Evolutionary conservation across 2,329 filamentous ascomycete species (phyloP), one percentile per base, ranked within the genome.

Genomic region (Chrysoporthe cubensis): DNA sequence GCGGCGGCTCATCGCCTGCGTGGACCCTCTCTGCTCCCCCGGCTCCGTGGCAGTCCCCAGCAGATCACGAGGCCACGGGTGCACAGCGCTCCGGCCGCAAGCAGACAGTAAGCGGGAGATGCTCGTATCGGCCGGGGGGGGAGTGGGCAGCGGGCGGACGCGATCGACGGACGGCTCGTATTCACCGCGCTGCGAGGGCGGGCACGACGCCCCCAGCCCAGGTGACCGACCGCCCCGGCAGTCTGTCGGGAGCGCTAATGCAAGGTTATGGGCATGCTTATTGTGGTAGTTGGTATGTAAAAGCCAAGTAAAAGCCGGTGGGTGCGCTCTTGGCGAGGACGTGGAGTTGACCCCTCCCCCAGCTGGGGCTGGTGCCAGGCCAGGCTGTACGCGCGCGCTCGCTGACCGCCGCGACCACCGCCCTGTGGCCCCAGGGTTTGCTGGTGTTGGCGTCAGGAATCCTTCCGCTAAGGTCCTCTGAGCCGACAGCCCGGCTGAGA

Each of bases 131-230:
- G 37, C 56, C 13, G 21, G 40, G 13, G 14, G 42, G 56, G 66
- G 54, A 18, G n/a, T 48, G 60, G 14, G 21, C 50, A 54, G 26
- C 50, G 26, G 66, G 62, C 56, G 54, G 37, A 65, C 62, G 65
- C 62, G 66, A 67, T 67, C 66, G 66, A 61, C 66, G 50, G 18
- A 26, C 26, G 26, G 26, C 59, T 67, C 66, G 66, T 67, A 67
- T 67, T 64, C 66, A 57, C 37, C 37, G 37, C 37, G 37, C 37
- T 40, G 44, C 14, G n/a, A 48, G n/a, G n/a, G 46, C 46, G 46
- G 46, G n/a, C n/a, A 50, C n/a, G 26, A 26, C 26, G 26, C 26
- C 2, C 26, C 26, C 26, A 50, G 3, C 21, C 21, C 50, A 54
- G 50, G 21, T 54, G 50, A 54, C 50, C 50, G 14, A 16, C 21